Conservation (phyloP, 768 basidiomycete species). For the Xerocomus spinulosus region DNA sequence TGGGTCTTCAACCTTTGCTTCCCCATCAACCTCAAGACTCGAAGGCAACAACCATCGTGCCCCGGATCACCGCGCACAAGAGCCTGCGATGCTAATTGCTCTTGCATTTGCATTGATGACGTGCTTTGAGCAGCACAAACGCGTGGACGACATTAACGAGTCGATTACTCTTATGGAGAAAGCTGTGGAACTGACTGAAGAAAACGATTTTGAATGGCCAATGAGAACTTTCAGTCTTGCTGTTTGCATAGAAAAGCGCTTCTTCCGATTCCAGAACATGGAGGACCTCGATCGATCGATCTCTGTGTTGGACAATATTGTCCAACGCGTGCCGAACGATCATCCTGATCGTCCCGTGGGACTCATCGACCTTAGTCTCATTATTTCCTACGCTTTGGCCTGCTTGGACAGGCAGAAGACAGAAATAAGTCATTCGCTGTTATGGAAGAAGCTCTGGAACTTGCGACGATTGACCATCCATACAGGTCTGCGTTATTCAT, state of each 20-base stretch:
- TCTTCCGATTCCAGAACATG: background rate
- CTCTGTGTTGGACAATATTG: background rate
- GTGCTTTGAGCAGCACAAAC: background rate
- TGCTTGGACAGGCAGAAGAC: background rate
- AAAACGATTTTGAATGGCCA: background rate
- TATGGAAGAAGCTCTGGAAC: background rate
- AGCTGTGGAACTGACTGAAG: background rate
- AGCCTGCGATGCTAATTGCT: background rate
- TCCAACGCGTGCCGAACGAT: background rate
- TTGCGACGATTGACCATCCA: background rate
- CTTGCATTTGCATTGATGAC: background rate
- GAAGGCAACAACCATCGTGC: too few species aligned
- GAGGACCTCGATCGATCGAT: background rate
- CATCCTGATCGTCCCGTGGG: background rate
- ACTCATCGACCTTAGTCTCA: background rate
- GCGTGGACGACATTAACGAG: background rate
- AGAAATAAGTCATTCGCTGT: background rate
- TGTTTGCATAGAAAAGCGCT: background rate
- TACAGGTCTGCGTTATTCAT: background rate
- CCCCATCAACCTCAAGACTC: background rate
- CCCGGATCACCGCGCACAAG: background rate
- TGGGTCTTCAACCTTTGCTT: background rate
- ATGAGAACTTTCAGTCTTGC: background rate
- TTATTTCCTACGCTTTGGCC: background rate
- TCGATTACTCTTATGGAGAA: background rate